A percentile compares a stretch with the other conserved stretches of the same genome.
phyloP scores from a whole-genome alignment of 805 yeast genomes.

The Sugiyamaella boreocaroliniensis region DNA sequence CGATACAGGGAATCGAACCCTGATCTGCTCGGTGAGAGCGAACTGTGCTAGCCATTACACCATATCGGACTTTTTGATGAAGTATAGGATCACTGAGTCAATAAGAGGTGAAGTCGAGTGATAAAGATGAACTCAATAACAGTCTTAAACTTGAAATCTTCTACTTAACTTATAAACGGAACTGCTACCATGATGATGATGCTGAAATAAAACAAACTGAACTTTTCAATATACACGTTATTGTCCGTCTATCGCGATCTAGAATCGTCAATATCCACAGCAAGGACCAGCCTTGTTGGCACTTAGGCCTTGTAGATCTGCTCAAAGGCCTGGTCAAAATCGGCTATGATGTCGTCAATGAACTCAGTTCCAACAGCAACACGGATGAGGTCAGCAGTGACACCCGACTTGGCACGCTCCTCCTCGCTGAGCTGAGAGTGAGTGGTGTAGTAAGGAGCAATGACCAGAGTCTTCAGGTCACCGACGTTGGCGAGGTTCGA shows the following conservation, averaged over 20 bases:
- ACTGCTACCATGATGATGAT: no score
- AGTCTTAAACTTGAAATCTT: no score
- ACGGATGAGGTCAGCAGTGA: constrained; percentile 80
- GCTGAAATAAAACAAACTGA: no score
- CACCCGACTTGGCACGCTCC: constrained; percentile 80
- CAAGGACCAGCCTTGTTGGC: neutral
- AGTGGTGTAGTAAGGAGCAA: constrained; percentile 93
- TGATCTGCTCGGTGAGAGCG: constrained; percentile 61
- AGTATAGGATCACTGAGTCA: neutral
- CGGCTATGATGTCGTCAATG: constrained; percentile 84
- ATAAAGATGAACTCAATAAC: no score
- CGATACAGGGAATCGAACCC: constrained; percentile 78
- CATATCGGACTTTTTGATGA: constrained; percentile 40
- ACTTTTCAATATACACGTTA: no score
- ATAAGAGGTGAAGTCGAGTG: no score
- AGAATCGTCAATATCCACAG: no score
- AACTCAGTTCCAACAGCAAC: constrained; percentile 87
- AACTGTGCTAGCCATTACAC: constrained; percentile 59
- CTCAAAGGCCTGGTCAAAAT: constrained; percentile 79
- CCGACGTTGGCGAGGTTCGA: constrained; percentile 96
- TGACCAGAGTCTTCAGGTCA: constrained; percentile 89
- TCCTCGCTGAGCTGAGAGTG: constrained; percentile 84
- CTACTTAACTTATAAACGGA: no score
- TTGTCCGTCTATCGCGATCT: no score
- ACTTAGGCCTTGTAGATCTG: constrained; percentile 37